A percentile compares a stretch with the other conserved stretches of the same genome.
Conservation (phyloP, 2,329 filamentous ascomycete genomes). For the Neoascochyta sp. region DNA sequence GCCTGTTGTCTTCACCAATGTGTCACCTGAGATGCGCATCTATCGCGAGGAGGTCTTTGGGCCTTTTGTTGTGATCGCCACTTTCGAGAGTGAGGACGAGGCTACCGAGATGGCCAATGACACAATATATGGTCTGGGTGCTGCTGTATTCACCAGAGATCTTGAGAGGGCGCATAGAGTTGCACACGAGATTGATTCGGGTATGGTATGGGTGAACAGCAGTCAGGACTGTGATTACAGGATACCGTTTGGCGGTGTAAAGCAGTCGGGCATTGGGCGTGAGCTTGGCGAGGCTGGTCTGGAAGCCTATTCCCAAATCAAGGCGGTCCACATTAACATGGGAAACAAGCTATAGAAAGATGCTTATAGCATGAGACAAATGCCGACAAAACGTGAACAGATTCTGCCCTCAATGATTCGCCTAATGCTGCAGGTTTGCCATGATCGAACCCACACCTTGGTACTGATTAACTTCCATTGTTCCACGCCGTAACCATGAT, state of each 20-base stretch:
- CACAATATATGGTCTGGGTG: constrained; percentile 41
- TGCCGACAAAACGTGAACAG: no score
- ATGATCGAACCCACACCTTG: no score
- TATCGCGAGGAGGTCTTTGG: constrained; percentile 8
- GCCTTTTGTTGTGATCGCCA: constrained; percentile 6
- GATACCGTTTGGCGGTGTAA: constrained; percentile 57
- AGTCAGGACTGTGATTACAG: constrained; percentile 39
- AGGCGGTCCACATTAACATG: constrained; percentile 12
- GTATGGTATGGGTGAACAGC: constrained; percentile 52
- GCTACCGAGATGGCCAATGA: constrained; percentile 8
- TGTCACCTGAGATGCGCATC: constrained; percentile 8
- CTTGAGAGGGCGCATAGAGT: constrained; percentile 38
- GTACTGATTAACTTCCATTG: no score
- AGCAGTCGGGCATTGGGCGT: constrained; percentile 56
- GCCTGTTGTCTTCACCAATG: constrained; percentile 35
- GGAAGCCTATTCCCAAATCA: constrained; percentile 11
- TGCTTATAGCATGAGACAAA: neutral
- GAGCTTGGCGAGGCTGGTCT: constrained; percentile 46
- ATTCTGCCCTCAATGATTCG: no score
- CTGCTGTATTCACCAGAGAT: constrained; percentile 52
- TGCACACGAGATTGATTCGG: constrained; percentile 46
- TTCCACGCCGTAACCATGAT: no score
- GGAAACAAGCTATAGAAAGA: constrained; percentile 8
- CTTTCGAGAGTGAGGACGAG: constrained; percentile 8
- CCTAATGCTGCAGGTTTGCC: no score